Conservation (phyloP, 306 rosid genomes). For the Mimosa pudica region DNA sequence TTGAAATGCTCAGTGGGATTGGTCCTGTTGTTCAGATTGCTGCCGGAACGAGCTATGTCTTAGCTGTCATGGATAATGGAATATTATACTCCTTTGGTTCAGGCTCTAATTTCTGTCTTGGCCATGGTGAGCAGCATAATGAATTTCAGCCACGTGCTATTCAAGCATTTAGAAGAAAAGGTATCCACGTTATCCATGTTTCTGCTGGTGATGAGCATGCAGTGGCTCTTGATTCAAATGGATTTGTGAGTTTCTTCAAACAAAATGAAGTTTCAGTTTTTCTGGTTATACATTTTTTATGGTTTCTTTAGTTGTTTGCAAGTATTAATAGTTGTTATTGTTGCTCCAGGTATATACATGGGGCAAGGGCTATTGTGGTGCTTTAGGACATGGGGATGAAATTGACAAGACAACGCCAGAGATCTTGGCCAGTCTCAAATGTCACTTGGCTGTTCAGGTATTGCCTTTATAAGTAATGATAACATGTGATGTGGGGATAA, state of each 20-base stretch:
- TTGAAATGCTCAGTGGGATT: conserved; percentile 57
- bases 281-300: conserved; percentile 22
- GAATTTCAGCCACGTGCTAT: conserved; percentile 80
- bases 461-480: conserved; percentile 9
- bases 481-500: conserved; percentile 9
- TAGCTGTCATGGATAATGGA: conserved; percentile 72
- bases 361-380: conserved; percentile 98
- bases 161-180: conserved; percentile 70
- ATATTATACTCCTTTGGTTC: conserved; percentile 82
- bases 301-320: conserved; percentile 19
- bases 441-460: conserved; percentile 85
- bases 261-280: conserved; percentile 15
- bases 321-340: conserved; percentile 31
- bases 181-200: conserved; percentile 74
- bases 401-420: conserved; percentile 85
- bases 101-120: conserved; percentile 92
- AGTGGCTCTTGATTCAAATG: conserved; percentile 90
- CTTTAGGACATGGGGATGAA: conserved; percentile 95
- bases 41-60: conserved; percentile 81
- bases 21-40: conserved; percentile 73
- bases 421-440: conserved; percentile 58
- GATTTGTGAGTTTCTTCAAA: conserved; percentile 63
- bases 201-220: conserved; percentile 97
- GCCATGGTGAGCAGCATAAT: conserved; percentile 89
- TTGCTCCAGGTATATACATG: conserved; percentile 76